Conservation (phyloP, 1,284 basidiomycete species). For the Malassezia psittaci region DNA sequence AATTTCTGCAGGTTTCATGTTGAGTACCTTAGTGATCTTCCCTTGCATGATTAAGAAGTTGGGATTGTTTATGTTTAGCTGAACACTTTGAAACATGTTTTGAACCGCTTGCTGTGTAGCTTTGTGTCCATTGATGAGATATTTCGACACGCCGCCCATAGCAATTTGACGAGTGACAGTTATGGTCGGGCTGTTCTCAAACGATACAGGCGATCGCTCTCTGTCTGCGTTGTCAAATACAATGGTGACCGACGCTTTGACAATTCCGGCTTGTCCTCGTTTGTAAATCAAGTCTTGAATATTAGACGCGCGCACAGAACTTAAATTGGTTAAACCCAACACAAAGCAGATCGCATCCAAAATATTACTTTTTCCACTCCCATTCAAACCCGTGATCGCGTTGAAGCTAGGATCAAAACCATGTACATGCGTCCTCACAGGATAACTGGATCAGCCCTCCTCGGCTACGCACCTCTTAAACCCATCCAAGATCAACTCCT, state of each 20-base stretch:
- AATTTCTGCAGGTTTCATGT: constrained; percentile 97
- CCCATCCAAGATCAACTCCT: constrained; percentile 51
- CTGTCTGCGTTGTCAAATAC: constrained; percentile 98
- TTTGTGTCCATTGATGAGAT: constrained; percentile 93
- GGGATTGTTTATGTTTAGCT: constrained; percentile 99
- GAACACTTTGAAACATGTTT: constrained; percentile 88
- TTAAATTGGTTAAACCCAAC: constrained; percentile 45
- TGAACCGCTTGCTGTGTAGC: constrained; percentile 78
- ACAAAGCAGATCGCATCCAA: constrained; percentile 48
- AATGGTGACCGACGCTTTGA: constrained; percentile 94
- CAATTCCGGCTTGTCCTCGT: constrained; percentile 91
- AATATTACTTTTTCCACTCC: constrained; percentile 55
- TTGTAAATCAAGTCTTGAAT: constrained; percentile 96
- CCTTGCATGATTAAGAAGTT: constrained; percentile 99
- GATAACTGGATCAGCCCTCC: constrained; percentile 54
- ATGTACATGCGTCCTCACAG: constrained; percentile 81
- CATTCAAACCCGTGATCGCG: constrained; percentile 92
- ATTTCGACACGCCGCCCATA: constrained; percentile 92
- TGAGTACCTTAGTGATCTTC: constrained; percentile 64
- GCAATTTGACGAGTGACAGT: constrained; percentile 95
- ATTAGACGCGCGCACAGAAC: constrained; percentile 71
- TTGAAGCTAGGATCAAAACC: constrained; percentile 96
- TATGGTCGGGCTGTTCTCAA: constrained; percentile 74
- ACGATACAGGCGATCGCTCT: constrained; percentile 71
- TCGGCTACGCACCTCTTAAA: constrained; percentile 48